Percentiles rank a stretch among this genome's conserved stretches.
phyloP scores from a whole-genome alignment of 805 yeast genomes.

The Candida ficus region DNA sequence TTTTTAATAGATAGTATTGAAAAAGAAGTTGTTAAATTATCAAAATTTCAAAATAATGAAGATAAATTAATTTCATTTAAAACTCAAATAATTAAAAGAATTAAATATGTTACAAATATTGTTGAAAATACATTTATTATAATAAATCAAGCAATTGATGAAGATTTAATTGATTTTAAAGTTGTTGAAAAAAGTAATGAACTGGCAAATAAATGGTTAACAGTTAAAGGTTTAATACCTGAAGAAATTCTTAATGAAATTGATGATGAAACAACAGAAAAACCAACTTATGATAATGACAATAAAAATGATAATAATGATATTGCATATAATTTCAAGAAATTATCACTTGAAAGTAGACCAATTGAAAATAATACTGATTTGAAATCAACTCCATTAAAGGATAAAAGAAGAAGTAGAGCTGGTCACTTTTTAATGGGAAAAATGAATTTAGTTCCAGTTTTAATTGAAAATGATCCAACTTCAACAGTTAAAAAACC shows the following conservation, averaged over 20 bases:
- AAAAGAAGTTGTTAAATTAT: slow-evolving; percentile 21
- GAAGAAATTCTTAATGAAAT: slow-evolving; percentile 19
- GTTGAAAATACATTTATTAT: slow-evolving; percentile 35
- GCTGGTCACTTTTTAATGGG: slow-evolving; percentile 36
- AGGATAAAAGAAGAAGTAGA: slow-evolving; percentile 23
- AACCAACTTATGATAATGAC: slow-evolving; percentile 1
- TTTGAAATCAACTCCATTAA: slow-evolving; percentile 7
- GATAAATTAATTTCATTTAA: slow-evolving; percentile 13
- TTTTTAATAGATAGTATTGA: slow-evolving; percentile 25
- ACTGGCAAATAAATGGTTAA: slow-evolving; percentile 32
- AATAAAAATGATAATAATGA: slow-evolving; percentile 5
- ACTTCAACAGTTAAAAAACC: slow-evolving; percentile 23
- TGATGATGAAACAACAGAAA: slow-evolving; percentile 1
- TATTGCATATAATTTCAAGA: slow-evolving; percentile 18
- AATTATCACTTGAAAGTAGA: slow-evolving; percentile 18
- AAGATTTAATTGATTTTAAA: slow-evolving; percentile 33
- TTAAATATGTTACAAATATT: slow-evolving; percentile 32
- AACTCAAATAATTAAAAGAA: slow-evolving; percentile 28
- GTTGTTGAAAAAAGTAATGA: slow-evolving; percentile 32
- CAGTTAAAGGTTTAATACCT: slow-evolving; percentile 16
- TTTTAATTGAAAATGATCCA: slow-evolving; percentile 31
- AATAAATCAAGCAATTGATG: slow-evolving; percentile 36
- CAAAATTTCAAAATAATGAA: slow-evolving; percentile 18
- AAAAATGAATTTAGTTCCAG: slow-evolving; percentile 37
- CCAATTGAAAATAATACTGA: slow-evolving; percentile 3